Evolutionary conservation across 352 stramenopile genomes (phyloP), one percentile per base, ranked within the genome.

Genomic region (Hyaloperonospora arabidopsidis): DNA sequence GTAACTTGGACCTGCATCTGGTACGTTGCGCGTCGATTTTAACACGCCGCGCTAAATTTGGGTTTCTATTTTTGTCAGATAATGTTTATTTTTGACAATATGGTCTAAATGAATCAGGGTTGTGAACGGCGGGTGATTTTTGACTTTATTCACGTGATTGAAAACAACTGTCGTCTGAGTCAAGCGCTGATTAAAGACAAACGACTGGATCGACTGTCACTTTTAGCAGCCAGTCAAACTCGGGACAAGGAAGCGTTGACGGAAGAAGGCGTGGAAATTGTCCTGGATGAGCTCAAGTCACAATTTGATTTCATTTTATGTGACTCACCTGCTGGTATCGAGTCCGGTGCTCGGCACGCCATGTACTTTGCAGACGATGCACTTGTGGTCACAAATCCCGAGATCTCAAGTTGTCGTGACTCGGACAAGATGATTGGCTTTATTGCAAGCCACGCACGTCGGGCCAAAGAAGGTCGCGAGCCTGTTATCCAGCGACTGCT

Each of bases 361-460:
- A 97, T 97, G 88, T 96, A 91, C 75, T 97, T 97, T 68, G 84
- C 83, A 25, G 88, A 97, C 57, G 88, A 97, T 65, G 89, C 89
- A 29, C 85, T 97, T 34, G 79, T 97, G 35, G 89, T 97, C 59
- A 97, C 87, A n/a, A 97, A 97, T 65, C 89, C 89, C 11, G 89
- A 97, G 70, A 89, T 97, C 44, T 95, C 80, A 50, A 92, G 75
- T 23, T 96, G 87, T 65, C 74, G 89, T 14, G 90, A 97, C 71
- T 95, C 87, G 58, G 90, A 97, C 74, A 97, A 97, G 68, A 97
- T 97, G 90, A 95, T 97, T 61, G 90, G 90, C 29, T 97, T 97
- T 61, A 96, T 97, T 52, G 76, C 84, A 47, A 93, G 79, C 70
- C 92, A 89, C 51, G 95, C 84, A 35, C 64, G 93, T 45, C 70